These are phyloP conservation scores for Lumnitzera racemosa DNA, from an alignment of 345 rosid genomes.

Conservation along the genomic window DNA sequence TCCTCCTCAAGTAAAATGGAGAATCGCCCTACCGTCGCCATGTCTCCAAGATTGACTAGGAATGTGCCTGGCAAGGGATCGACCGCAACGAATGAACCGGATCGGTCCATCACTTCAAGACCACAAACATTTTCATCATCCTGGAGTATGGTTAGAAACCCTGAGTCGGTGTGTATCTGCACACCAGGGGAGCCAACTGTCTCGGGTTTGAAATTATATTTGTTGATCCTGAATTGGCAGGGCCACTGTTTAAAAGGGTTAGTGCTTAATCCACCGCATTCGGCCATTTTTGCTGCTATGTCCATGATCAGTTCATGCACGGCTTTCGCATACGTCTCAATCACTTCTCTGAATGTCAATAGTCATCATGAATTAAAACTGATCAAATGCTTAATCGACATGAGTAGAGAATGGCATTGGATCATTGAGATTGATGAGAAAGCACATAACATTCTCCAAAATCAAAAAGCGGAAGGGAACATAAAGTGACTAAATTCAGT, in stretches of 20 bases:
- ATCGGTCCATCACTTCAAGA: slow-evolving; percentile 57
- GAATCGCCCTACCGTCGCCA: slow-evolving; percentile 33
- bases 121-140: slow-evolving; percentile 74
- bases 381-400: no score
- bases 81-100: slow-evolving; percentile 39
- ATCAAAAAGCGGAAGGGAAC: no score
- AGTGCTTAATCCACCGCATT: slow-evolving; percentile 38
- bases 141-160: slow-evolving; percentile 70
- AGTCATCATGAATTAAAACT: background rate
- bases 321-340: slow-evolving; percentile 52
- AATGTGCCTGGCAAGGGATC: slow-evolving; percentile 63
- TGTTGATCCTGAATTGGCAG: slow-evolving; percentile 80
- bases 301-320: slow-evolving; percentile 41
- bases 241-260: slow-evolving; percentile 55
- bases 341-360: slow-evolving; percentile 35
- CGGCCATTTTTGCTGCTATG: slow-evolving; percentile 43
- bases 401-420: no score
- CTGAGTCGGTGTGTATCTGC: slow-evolving; percentile 70
- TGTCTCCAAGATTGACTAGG: slow-evolving; percentile 72
- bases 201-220: slow-evolving; percentile 62
- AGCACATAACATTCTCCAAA: no score
- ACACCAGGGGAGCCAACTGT: slow-evolving; percentile 60
- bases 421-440: no score
- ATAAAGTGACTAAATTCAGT: no score
- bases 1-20: background rate